Base-by-base conservation (phyloP, 148 eudicot genomes). In the Pouteria glomerata region DNA sequence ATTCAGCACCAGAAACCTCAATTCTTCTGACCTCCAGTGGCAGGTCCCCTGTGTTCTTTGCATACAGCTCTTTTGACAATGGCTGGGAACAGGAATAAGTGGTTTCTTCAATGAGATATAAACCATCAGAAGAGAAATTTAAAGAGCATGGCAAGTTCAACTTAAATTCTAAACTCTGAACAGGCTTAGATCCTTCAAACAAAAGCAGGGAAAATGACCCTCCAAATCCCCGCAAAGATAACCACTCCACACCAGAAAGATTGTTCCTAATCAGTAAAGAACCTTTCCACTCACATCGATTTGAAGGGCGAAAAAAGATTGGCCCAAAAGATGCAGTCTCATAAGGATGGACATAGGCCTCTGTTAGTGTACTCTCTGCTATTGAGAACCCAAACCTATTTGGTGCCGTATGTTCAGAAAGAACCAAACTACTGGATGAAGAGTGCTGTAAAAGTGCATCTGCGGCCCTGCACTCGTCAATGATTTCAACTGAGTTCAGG, bases 181-280 rank as follows among this genome's bases (percentile, higher is more conserved):
- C 82, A 34, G 65, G 75, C 65, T 83, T 79, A 42, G 85, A 67
- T 37, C 81, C 92, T 68, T 93, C 95, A 52, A 83, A 82, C 79
- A 93, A 73, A 47, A 67, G 76, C 33, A 93, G 52, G 51, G 98
- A 90, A 57, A 73, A 72, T 29, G 83, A 89, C 8, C 95, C 98
- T 26, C 98, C 97, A 68, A 72, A 84, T 44, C 95, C 98, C 69
- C 64, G 89, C 65, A 93, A 71, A 68, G 89, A 73, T 60, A 93
- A 68, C 86, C 85, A 87, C 83, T 90, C 98, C 26, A 90, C 87
- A 60, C 97, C 98, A 66, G 95, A 89, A 51, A 90, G 87, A 83
- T 93, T 89, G 84, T 82, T 93, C 83, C 95, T 83, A 68, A 90
- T 74, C 41, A 93, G 74, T 71, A 82, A 95, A 29, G 88, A 93